Base-by-base conservation (phyloP, 805 yeast genomes). In the Cyberlindnera xishuangbannaensis region DNA sequence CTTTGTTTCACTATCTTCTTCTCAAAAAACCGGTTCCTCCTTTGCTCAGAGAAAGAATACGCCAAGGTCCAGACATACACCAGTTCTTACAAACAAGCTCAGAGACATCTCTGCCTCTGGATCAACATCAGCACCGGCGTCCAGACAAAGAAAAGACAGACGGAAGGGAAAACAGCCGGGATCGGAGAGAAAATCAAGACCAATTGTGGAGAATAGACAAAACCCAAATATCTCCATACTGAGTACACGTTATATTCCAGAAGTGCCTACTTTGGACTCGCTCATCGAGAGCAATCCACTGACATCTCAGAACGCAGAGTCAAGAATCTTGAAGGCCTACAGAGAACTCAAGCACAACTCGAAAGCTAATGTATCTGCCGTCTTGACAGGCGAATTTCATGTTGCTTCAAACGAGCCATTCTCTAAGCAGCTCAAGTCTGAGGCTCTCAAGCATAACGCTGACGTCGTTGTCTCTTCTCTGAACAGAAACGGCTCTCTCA, bases 381-480 rank as follows among this genome's bases (percentile, higher is more conserved):
- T 48, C 13, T 18, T 51, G 8, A 43, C 37, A 5, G 55, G 53
- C 27, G 40, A 43, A 25, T 34, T 36, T 28, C 20, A 32, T 3
- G 20, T 27, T 5, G 24, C 39, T 2, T 22, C 37, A 9, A 25
- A 28, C 10, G 36, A 39, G 10, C 18, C 37, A 7, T 28, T 41
- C 2, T 41, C 28, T 9, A n/a, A 25, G n/a, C 27, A 45, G 20
- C 22, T 47, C 41, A 44, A 45, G 25, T 34, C 46, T 7, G 31
- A 36, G 7, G 45, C 42, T 13, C 30, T 50, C 31, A 43, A 39
- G 30, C 23, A 34, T 19, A 55, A 54, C 29, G 55, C 55, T 7
- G 39, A 34, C 6, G 41, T 53, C 25, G 59, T 49, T 4, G 35
- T 46, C 14, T 50, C 47, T 20, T 35, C 49, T 2, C 32, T 56